These are phyloP conservation scores for Tremella fuciformis DNA, from an alignment of 768 basidiomycete species.

Conservation along the genomic window DNA sequence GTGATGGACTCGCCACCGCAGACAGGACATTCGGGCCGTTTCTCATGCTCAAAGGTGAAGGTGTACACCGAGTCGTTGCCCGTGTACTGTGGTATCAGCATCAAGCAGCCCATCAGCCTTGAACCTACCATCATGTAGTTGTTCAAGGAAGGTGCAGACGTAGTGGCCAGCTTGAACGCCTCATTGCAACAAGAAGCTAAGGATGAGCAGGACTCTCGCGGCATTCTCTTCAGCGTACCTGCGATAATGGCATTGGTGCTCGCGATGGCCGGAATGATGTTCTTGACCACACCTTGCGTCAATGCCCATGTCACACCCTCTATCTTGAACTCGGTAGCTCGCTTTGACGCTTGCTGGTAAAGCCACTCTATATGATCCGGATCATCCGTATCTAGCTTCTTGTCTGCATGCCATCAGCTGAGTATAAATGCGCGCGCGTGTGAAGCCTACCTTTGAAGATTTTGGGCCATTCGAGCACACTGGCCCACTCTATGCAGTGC, in stretches of 20 bases:
- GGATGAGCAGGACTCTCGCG: conserved; percentile 9
- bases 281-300: conserved; percentile 98
- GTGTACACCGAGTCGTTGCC: conserved; percentile 96
- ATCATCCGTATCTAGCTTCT: conserved; percentile 95
- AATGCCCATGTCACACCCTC: conserved; percentile 97
- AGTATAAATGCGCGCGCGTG: background rate
- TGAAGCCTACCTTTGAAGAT: conserved; percentile 71
- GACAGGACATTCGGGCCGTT: conserved; percentile 88
- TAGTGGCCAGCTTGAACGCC: conserved; percentile 97
- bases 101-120: background rate
- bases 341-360: conserved; percentile 70
- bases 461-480: conserved; percentile 96
- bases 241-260: conserved; percentile 98
- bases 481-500: conserved; percentile 99
- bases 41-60: conserved; percentile 94
- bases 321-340: conserved; percentile 92
- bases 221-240: conserved; percentile 58
- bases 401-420: conserved; percentile 58
- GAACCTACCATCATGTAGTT: conserved; percentile 72
- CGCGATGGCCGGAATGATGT: conserved; percentile 98
- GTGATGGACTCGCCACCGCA: conserved; percentile 88
- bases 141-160: conserved; percentile 86
- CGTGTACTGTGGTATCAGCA: conserved; percentile 66
- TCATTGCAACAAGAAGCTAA: conserved; percentile 95
- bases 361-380: conserved; percentile 96